A percentile compares a stretch with the other conserved stretches of the same genome.
phyloP scores from a whole-genome alignment of 2,329 filamentous ascomycete species.

The Talaromyces sp. region DNA sequence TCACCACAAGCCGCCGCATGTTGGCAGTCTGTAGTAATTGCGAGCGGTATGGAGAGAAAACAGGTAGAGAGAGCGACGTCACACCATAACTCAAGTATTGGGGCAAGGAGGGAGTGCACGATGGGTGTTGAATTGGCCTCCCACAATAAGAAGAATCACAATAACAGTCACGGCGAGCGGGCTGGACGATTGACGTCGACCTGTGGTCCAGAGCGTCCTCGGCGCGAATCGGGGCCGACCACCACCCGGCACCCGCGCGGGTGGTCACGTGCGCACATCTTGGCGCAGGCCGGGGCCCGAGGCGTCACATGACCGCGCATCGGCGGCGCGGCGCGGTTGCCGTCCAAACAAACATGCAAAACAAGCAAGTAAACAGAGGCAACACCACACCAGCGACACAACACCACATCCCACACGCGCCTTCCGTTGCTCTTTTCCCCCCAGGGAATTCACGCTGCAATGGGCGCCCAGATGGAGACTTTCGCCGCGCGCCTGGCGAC shows the following conservation, averaged over 20 bases:
- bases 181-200: not conserved
- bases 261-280: not conserved
- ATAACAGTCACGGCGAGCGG: not conserved
- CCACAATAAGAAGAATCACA: not conserved
- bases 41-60: slow-evolving; percentile 8
- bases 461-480: slow-evolving; percentile 49
- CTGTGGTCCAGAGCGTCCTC: not conserved
- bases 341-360: not conserved
- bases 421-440: not conserved
- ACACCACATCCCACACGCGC: not conserved
- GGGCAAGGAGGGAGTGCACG: not conserved
- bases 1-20: slow-evolving; percentile 29
- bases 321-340: not conserved
- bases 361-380: not conserved
- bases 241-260: not conserved
- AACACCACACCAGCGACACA: not conserved
- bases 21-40: slow-evolving; percentile 15
- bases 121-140: not conserved
- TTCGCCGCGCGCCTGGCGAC: slow-evolving; percentile 74
- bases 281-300: not conserved
- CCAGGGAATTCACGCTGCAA: slow-evolving; percentile 9
- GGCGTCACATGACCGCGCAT: not conserved
- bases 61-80: not conserved
- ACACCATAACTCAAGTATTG: not conserved
- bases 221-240: not conserved